A percentile compares a stretch with the other conserved stretches of the same genome.
Evolutionary conservation across 2,329 filamentous ascomycete genomes (phyloP).

Genomic region (Scopulariopsis brevicaulis): DNA sequence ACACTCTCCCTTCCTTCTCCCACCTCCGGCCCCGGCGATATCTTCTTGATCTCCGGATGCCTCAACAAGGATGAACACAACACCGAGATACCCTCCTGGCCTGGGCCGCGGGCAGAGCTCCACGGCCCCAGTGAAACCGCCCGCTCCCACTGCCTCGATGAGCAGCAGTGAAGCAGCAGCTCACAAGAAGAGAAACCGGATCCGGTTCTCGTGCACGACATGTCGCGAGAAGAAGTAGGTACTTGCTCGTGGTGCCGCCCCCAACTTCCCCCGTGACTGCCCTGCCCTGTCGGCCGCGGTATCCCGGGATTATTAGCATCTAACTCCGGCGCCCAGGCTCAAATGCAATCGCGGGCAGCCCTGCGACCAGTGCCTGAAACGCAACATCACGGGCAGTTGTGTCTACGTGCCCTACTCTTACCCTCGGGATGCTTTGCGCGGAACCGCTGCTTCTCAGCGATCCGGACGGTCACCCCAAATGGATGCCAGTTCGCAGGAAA

Average conservation of each 20-base stretch:
- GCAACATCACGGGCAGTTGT: conserved; percentile 14
- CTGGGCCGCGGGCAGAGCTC: background rate
- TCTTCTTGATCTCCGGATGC: background rate
- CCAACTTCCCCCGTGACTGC: background rate
- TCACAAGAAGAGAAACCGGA: conserved; percentile 17
- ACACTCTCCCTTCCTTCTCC: background rate
- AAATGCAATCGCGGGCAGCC: conserved; percentile 19
- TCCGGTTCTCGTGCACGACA: conserved; percentile 19
- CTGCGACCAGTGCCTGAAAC: conserved; percentile 19
- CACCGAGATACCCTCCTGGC: background rate
- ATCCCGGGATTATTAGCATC: background rate
- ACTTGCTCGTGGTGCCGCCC: background rate
- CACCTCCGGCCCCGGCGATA: background rate
- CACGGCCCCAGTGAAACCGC: background rate
- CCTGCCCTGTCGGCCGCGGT: background rate
- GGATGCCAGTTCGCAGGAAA: conserved; percentile 2
- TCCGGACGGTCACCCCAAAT: conserved; percentile 1
- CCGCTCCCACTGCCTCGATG: background rate
- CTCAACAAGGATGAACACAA: background rate
- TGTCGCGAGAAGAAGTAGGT: conserved; percentile 22
- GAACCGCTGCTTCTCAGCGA: conserved; percentile 9
- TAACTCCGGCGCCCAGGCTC: conserved; percentile 10
- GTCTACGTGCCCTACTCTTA: conserved; percentile 14
- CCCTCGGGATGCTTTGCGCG: conserved; percentile 8
- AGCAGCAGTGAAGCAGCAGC: background rate